Conservation (phyloP, 371 early-diverging fungal species). For the Mortierella sp. region DNA sequence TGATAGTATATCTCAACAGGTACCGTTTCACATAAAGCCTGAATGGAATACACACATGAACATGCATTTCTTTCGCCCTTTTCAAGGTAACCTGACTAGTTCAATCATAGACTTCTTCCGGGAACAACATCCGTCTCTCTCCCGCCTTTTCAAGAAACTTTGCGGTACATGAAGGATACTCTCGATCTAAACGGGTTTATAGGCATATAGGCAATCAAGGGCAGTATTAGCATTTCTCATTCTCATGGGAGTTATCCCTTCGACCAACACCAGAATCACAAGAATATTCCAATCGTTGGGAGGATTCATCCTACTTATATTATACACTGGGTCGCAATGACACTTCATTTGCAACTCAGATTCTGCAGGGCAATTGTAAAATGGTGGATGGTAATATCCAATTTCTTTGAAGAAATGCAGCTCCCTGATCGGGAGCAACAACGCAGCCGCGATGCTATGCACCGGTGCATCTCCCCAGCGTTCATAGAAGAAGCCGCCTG, state of each 20-base stretch:
- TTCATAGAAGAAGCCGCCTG: constrained; percentile 96
- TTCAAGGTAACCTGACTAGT: too few relatives aligned
- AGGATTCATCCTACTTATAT: constrained; percentile 57
- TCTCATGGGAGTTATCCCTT: too few relatives aligned
- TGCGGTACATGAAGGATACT: constrained; percentile 28
- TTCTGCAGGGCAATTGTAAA: constrained; percentile 73
- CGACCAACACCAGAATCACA: too few relatives aligned
- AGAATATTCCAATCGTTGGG: too few relatives aligned
- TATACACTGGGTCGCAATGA: constrained; percentile 69
- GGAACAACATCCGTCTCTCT: constrained; percentile 17
- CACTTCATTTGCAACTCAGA: constrained; percentile 67
- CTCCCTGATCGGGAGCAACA: constrained; percentile 74
- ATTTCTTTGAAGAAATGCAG: constrained; percentile 92
- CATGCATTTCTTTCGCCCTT: too few relatives aligned
- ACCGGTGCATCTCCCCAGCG: constrained; percentile 98
- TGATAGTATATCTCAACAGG: too few relatives aligned
- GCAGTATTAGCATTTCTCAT: too few relatives aligned
- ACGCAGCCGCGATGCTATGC: constrained; percentile 84
- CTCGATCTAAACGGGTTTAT: constrained; percentile 23
- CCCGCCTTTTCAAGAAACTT: constrained; percentile 27
- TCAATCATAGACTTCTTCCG: constrained; percentile 26
- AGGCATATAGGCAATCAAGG: too few relatives aligned
- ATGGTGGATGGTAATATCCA: constrained; percentile 79
- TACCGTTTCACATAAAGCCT: too few relatives aligned
- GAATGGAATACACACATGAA: too few relatives aligned